Base-by-base conservation (phyloP, 139 green algal species). In the Chlorokybus atmophyticus region DNA sequence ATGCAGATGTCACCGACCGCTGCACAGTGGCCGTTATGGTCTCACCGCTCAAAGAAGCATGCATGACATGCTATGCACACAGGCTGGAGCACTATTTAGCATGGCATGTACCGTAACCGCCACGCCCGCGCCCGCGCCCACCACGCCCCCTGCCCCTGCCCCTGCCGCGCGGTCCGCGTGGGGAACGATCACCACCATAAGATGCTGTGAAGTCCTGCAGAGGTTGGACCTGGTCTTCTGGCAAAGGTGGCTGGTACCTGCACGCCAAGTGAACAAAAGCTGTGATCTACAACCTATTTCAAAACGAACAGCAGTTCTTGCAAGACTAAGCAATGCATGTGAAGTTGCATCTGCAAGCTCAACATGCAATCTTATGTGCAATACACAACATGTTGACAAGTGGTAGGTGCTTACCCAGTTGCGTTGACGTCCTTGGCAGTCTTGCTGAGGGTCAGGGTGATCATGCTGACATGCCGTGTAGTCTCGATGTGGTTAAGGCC, bases 181-280 rank as follows among this genome's bases (percentile, higher is more conserved):
- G n/a, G n/a, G n/a, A n/a, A n/a, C n/a, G n/a, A n/a, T n/a, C n/a
- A n/a, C n/a, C n/a, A n/a, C n/a, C n/a, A n/a, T n/a, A n/a, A n/a
- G n/a, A n/a, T n/a, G n/a, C n/a, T n/a, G n/a, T n/a, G n/a, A n/a
- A n/a, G n/a, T 55, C 48, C 14, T 31, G 10, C 35, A 30, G 76
- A 40, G 73, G 66, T 57, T 73, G 64, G 35, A 86, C 68, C 55
- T 75, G 57, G 10, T 77, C 58, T 4, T 70, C 52, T 27, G 75
- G 62, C 57, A 90, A 48, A n/a, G 83, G 83, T 10, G 78, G 42
- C 64, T 91, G 83, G 69, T 91, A 91, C 40, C 83, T 83, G 4
- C 25, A 55, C 14, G 14, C 48, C 14, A 14, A 17, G 14, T 40
- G 25, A 17, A 27, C 14, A 17, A 17, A 23, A 55, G 27, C 48